These are phyloP conservation scores for Skeletonema marinoi DNA, from an alignment of 108 stramenopile genomes.

Conservation along the genomic window DNA sequence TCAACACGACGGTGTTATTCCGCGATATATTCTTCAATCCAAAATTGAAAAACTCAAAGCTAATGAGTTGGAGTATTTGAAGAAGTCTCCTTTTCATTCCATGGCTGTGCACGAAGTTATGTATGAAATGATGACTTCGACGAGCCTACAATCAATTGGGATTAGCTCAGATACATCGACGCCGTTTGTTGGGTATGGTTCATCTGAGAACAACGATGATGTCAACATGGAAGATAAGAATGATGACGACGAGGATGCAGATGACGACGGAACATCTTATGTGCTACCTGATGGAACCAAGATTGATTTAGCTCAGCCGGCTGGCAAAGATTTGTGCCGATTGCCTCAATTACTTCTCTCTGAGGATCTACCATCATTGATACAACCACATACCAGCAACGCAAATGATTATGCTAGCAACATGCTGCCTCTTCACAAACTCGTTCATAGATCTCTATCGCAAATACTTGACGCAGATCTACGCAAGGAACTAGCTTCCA, in stretches of 20 bases:
- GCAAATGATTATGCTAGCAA: slow-evolving; percentile 26
- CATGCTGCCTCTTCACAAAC: slow-evolving; percentile 68
- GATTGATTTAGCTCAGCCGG: slow-evolving; percentile 53
- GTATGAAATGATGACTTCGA: slow-evolving; percentile 76
- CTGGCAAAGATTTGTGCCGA: slow-evolving; percentile 69
- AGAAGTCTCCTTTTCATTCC: slow-evolving; percentile 53
- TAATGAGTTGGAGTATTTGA: slow-evolving; percentile 9
- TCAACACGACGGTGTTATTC: slow-evolving; percentile 27
- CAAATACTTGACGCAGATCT: slow-evolving; percentile 79
- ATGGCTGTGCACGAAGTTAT: slow-evolving; percentile 80
- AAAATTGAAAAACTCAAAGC: slow-evolving; percentile 6
- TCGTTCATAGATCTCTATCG: slow-evolving; percentile 69
- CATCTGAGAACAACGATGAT: slow-evolving; percentile 11
- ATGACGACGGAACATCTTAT: slow-evolving; percentile 30
- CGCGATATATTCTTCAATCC: slow-evolving; percentile 13
- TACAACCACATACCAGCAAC: slow-evolving; percentile 8
- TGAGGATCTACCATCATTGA: slow-evolving; percentile 57
- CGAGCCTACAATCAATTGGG: slow-evolving; percentile 25
- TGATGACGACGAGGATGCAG: slow-evolving; percentile 13
- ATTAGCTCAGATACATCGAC: slow-evolving; percentile 4
- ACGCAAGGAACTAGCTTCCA: slow-evolving; percentile 78
- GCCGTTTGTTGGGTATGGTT: slow-evolving; percentile 25
- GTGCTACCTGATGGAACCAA: slow-evolving; percentile 74
- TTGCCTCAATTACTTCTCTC: slow-evolving; percentile 71
- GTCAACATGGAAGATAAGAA: slow-evolving; percentile 32